Evolutionary conservation across 148 eudicot genomes (phyloP).

Genomic region (Polygonum maritimum): DNA sequence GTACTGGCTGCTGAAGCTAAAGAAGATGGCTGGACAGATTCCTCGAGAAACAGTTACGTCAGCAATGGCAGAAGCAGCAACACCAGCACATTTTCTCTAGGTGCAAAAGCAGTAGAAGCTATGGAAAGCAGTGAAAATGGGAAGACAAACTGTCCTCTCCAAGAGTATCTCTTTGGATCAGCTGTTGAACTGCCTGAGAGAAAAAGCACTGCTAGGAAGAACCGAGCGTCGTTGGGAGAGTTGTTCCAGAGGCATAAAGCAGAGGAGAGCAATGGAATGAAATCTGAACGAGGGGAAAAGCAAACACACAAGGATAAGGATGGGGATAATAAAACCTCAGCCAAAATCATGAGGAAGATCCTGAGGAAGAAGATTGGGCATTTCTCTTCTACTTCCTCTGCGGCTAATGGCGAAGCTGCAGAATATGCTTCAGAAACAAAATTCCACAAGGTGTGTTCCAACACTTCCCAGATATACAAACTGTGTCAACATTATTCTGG

Average conservation of each 20-base stretch:
- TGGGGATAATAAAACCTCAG: conserved; percentile 31
- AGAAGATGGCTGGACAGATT: conserved; percentile 45
- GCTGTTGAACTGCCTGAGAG: conserved; percentile 55
- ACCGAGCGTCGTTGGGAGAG: conserved; percentile 66
- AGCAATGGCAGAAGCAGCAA: conserved; percentile 68
- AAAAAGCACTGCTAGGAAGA: conserved; percentile 32
- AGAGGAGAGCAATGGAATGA: conserved; percentile 41
- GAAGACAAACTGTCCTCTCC: conserved; percentile 52
- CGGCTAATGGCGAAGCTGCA: conserved; percentile 22
- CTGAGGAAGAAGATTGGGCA: conserved; percentile 43
- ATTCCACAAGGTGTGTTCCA: conserved; percentile 49
- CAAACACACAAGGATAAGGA: conserved; percentile 43
- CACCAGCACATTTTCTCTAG: conserved; percentile 56
- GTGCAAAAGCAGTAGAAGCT: conserved; percentile 51
- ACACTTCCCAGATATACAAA: not conserved
- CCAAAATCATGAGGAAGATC: conserved; percentile 50
- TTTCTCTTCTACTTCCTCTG: conserved; percentile 31
- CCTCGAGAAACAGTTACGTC: conserved; percentile 70
- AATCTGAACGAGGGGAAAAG: conserved; percentile 35
- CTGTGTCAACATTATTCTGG: not conserved
- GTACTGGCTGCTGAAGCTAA: conserved; percentile 58
- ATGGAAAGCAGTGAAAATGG: conserved; percentile 33
- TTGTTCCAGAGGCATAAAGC: conserved; percentile 74
- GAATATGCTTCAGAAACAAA: conserved; percentile 53
- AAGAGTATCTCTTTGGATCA: conserved; percentile 66